phyloP scores from a whole-genome alignment of 176 grass and related monocot genomes.

The Alloteropsis semialata region DNA sequence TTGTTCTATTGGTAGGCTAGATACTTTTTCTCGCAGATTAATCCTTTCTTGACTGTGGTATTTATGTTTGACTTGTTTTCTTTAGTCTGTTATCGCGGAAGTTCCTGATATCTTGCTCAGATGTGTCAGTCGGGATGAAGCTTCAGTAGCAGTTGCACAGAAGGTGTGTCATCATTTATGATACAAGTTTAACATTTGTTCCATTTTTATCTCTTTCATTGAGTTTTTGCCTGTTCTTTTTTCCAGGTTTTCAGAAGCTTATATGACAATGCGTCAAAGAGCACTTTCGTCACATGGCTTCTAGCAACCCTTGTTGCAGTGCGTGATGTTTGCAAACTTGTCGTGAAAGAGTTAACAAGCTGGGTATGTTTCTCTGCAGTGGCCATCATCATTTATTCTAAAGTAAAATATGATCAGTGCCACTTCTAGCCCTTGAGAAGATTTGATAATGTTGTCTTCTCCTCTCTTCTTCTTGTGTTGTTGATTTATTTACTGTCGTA shows the following conservation, averaged over 20 bases:
- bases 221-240: conserved; percentile 7
- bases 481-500: conserved; percentile 14
- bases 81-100: conserved; percentile 80
- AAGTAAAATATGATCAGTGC: conserved; percentile 22
- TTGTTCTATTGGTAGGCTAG: background rate
- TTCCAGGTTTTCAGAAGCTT: conserved; percentile 86
- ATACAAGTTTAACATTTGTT: background rate
- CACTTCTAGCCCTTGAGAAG: background rate
- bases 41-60: conserved; percentile 4
- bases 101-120: conserved; percentile 85
- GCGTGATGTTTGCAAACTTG: conserved; percentile 82
- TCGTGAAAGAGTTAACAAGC: conserved; percentile 84
- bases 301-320: conserved; percentile 76
- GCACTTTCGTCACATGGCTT: conserved; percentile 52
- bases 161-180: conserved; percentile 54
- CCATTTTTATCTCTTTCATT: background rate
- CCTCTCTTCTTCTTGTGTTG: background rate
- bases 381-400: conserved; percentile 24
- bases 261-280: conserved; percentile 79
- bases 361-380: conserved; percentile 55
- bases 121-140: conserved; percentile 86
- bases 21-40: background rate
- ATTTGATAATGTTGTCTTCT: background rate
- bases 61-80: conserved; percentile 31
- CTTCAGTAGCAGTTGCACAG: conserved; percentile 76